Conservation (phyloP, 257 asterid genomes). For the Lavandula angustifolia region DNA sequence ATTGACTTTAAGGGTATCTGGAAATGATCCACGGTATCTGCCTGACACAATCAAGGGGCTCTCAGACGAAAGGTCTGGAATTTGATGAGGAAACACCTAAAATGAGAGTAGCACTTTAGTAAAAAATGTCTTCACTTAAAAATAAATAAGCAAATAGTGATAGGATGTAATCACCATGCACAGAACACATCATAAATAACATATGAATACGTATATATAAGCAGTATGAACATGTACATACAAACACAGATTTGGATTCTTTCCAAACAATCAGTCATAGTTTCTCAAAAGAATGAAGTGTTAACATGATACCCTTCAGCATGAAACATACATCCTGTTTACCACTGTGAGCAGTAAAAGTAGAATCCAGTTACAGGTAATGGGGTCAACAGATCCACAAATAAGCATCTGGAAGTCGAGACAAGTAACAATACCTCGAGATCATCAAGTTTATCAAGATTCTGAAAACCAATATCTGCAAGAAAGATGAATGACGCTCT, state of each 20-base stretch:
- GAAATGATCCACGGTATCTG: slow-evolving; percentile 81
- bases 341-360: too few species aligned
- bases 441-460: slow-evolving; percentile 66
- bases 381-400: too few species aligned
- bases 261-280: not conserved
- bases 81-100: slow-evolving; percentile 80
- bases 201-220: not conserved
- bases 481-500: slow-evolving; percentile 65
- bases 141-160: slow-evolving; percentile 5
- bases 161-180: not conserved
- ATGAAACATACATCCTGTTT: too few species aligned
- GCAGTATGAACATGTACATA: not conserved
- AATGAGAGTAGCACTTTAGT: slow-evolving; percentile 33
- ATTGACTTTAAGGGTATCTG: slow-evolving; percentile 53
- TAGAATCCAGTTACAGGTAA: too few species aligned
- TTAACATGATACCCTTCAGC: too few species aligned
- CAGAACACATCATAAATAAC: not conserved
- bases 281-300: not conserved
- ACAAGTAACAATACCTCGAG: slow-evolving; percentile 54
- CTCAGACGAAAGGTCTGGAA: slow-evolving; percentile 81
- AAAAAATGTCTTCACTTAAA: slow-evolving; percentile 23
- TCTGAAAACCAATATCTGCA: slow-evolving; percentile 66
- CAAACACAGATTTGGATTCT: not conserved
- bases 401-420: slow-evolving; percentile 12
- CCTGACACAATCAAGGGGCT: slow-evolving; percentile 81